Percentiles rank a stretch among this genome's conserved stretches.
These are phyloP conservation scores for Coniella vitis DNA, from an alignment of 2,329 filamentous ascomycete genomes.

Conservation along the genomic window DNA sequence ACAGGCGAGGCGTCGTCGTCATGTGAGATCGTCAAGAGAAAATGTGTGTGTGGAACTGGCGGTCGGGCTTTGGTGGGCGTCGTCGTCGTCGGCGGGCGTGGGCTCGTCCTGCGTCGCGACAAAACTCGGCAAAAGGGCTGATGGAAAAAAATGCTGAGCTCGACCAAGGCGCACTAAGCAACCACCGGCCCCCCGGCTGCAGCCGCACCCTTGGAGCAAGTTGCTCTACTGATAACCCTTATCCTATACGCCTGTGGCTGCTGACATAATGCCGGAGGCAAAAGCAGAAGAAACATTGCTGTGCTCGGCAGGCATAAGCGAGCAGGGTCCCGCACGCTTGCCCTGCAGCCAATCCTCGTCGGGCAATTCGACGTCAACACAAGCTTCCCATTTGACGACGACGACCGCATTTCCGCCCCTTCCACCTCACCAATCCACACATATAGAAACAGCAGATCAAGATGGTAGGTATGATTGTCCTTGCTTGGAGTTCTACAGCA, in stretches of 20 bases:
- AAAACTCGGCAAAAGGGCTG: conserved; percentile 3
- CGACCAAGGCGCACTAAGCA: conserved; percentile 15
- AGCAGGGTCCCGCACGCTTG: background rate
- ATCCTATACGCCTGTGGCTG: background rate
- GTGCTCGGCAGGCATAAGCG: conserved; percentile 3
- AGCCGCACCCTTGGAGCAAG: background rate
- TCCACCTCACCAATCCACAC: conserved; percentile 5
- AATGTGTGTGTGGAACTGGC: no score
- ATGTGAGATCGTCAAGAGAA: conserved; percentile 8
- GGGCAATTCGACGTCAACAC: conserved; percentile 14
- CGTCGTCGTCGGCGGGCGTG: conserved; percentile 2
- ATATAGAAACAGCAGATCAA: conserved; percentile 30
- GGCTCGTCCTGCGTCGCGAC: conserved; percentile 13
- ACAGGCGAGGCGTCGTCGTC: conserved; percentile 12
- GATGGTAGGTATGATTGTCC: conserved; percentile 41
- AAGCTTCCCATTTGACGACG: conserved; percentile 2
- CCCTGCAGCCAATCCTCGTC: conserved; percentile 11
- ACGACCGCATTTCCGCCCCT: conserved; percentile 5
- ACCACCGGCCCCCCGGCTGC: conserved; percentile 10
- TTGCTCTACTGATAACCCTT: no score
- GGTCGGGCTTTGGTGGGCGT: no score
- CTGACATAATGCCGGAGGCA: conserved; percentile 20
- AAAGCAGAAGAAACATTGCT: conserved; percentile 2
- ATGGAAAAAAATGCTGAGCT: conserved; percentile 17
- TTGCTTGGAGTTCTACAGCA: background rate